A percentile compares a stretch with the other conserved stretches of the same genome.
phyloP scores from a whole-genome alignment of 2,329 filamentous ascomycete species.

The Colletotrichum chrysophilum region DNA sequence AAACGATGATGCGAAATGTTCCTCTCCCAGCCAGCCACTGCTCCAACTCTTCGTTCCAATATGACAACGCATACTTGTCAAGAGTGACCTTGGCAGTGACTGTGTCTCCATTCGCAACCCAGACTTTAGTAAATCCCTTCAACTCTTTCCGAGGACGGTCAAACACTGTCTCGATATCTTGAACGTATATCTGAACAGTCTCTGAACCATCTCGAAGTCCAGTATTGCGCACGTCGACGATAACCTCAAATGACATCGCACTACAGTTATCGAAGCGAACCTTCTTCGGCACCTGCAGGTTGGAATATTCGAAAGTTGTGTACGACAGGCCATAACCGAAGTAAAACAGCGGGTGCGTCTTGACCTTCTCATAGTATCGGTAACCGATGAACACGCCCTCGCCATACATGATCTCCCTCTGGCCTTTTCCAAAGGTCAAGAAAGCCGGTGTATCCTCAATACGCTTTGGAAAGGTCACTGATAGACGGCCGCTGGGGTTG shows the following conservation, averaged over 20 bases:
- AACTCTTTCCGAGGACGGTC: slow-evolving; percentile 50
- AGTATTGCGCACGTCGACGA: neutral
- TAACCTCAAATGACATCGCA: neutral
- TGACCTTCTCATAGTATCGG: slow-evolving; percentile 64
- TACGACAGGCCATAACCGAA: slow-evolving; percentile 75
- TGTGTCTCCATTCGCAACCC: slow-evolving; percentile 49
- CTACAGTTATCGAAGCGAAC: neutral
- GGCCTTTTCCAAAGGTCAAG: slow-evolving; percentile 69
- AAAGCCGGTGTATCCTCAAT: slow-evolving; percentile 71
- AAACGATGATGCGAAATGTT: neutral
- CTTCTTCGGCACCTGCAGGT: slow-evolving; percentile 29
- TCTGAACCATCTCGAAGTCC: neutral
- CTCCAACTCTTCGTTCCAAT: neutral
- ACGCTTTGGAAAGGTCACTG: slow-evolving; percentile 69
- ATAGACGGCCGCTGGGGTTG: slow-evolving; percentile 66
- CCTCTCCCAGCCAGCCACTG: neutral
- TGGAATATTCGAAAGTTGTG: slow-evolving; percentile 59
- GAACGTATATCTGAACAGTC: slow-evolving; percentile 36
- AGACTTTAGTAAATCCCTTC: slow-evolving; percentile 58
- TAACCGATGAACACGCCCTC: slow-evolving; percentile 78
- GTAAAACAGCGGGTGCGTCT: slow-evolving; percentile 59
- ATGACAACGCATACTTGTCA: neutral
- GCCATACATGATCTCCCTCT: slow-evolving; percentile 69
- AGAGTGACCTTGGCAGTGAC: neutral
- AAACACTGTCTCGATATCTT: slow-evolving; percentile 44